Base-by-base conservation (phyloP, 208 protist genomes). In the Crithidia bombi region DNA sequence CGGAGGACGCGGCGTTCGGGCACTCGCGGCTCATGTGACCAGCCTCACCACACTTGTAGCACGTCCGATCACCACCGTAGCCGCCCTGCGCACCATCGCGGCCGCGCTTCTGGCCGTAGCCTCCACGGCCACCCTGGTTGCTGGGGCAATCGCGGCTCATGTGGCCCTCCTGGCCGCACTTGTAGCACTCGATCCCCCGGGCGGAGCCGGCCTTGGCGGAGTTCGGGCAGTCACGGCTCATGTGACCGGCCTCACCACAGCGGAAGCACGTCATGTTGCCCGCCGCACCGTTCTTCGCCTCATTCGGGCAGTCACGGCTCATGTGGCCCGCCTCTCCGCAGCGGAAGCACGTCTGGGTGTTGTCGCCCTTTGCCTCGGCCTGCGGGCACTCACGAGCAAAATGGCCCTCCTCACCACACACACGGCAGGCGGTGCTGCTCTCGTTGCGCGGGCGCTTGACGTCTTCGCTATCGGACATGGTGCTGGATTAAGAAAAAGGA, bases 151-250 rank as follows among this genome's bases (percentile, higher is more conserved):
- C 88, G 47, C 88, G 86, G 55, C 57, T 65, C 61, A 95, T 76
- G 81, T 95, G 90, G 52, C 86, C 90, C 23, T 73, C 50, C 73
- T 93, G 58, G 19, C 86, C 85, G 75, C 89, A 94, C 62, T 82
- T 82, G 83, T 75, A 92, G 82, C 89, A 94, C 46, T 80, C 77
- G 28, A 83, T 82, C 50, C 69, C 79, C 32, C 78, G 80, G 41
- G 71, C 80, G 14, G 78, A 66, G 21, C 83, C 87, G 21, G 70
- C 26, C 61, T 82, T 81, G 32, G 80, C 75, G 55, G 51, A 47
- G 68, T 92, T 90, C 65, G 92, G 87, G 81, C 94, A 98, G 57
- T 96, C 90, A 69, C 95, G 90, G 78, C 77, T 91, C 63, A 88
- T 73, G 80, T 92, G 92, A 21, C 87, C 91, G 14, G 73, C 69